Evolutionary conservation across 768 basidiomycete genomes (phyloP).

Genomic region (Mycena indigotica): DNA sequence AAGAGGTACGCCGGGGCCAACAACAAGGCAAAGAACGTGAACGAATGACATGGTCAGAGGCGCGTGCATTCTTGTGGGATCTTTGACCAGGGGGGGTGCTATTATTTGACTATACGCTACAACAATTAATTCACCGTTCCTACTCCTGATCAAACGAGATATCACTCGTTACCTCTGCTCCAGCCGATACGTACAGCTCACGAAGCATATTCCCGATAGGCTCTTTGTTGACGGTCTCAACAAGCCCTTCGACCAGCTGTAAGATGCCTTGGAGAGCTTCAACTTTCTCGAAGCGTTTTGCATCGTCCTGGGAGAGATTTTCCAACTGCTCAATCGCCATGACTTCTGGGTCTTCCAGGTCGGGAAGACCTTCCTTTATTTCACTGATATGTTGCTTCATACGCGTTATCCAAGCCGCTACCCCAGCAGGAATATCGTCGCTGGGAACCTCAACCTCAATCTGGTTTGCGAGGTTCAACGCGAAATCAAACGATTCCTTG

Average conservation of each 20-base stretch:
- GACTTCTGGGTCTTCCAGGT: not conserved
- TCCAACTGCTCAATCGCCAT: conserved; percentile 4
- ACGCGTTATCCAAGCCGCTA: conserved; percentile 4
- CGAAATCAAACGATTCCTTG: conserved; percentile 14
- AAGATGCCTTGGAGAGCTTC: conserved; percentile 10
- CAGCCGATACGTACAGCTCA: conserved; percentile 14
- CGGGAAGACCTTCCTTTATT: not conserved
- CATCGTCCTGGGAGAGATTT: conserved; percentile 3
- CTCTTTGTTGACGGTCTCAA: conserved; percentile 1
- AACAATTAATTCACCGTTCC: not conserved
- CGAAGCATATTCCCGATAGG: conserved; percentile 14
- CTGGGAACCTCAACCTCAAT: conserved; percentile 2
- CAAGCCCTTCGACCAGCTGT: conserved; percentile 4
- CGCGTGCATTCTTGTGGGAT: conserved; percentile 29
- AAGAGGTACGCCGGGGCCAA: conserved; percentile 66
- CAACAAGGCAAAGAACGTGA: conserved; percentile 70
- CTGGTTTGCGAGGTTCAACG: conserved; percentile 6
- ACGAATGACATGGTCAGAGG: conserved; percentile 72
- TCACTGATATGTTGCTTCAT: conserved; percentile 6
- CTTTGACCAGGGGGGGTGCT: not conserved
- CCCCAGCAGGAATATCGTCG: conserved; percentile 1
- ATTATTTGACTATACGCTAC: not conserved
- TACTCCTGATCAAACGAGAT: conserved; percentile 1
- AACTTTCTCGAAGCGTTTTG: conserved; percentile 4
- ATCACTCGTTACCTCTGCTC: conserved; percentile 13